Evolutionary conservation across 768 basidiomycete genomes (phyloP), one percentile per base, ranked within the genome.

Genomic region (Lentinula detonsa): DNA sequence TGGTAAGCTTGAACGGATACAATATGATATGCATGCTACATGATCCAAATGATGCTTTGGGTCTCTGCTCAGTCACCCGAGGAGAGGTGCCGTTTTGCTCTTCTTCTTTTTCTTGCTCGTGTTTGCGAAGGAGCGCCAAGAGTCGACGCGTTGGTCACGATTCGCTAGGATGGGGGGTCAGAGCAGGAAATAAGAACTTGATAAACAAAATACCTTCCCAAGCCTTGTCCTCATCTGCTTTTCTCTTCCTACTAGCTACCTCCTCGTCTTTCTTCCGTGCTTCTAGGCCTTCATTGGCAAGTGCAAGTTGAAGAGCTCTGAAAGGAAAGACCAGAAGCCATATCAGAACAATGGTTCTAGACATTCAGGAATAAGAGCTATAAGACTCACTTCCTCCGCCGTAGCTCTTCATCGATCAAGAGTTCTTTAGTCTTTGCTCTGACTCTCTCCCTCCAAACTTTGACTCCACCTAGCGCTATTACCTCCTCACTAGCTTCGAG

Each of bases 251-350:
- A 39, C 84, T 68, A 23, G 79, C 74, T 10, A 89, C 80, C 65
- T 95, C 95, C 61, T 93, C 92, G 57, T 97, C 94, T 70, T 93
- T 94, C 79, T 89, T 91, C 67, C 87, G 82, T n/a, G 95, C 95
- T 70, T 96, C 94, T 4, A 95, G 76, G 3, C 93, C 93, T 72
- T 95, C 93, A 66, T 95, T 95, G 7, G 93, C 93, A 59, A 95
- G 73, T 69, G 93, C 93, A 85, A 93, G 86, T 78, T 94, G 94
- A 67, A 93, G 75, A 1, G 93, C 91, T 69, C 92, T 93, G 64
- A 31, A 35, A 42, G 50, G 9, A 21, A 21, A 10, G 1, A 34
- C n/a, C 10, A n/a, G 55, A 31, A 57, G 28, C 18, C 7, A 28
- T 28, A 62, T 45, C 10, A 7, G 34, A 37, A 28, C 10, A 54